These are phyloP conservation scores for Leishmania turanica DNA, from an alignment of 208 protist species.

Conservation along the genomic window DNA sequence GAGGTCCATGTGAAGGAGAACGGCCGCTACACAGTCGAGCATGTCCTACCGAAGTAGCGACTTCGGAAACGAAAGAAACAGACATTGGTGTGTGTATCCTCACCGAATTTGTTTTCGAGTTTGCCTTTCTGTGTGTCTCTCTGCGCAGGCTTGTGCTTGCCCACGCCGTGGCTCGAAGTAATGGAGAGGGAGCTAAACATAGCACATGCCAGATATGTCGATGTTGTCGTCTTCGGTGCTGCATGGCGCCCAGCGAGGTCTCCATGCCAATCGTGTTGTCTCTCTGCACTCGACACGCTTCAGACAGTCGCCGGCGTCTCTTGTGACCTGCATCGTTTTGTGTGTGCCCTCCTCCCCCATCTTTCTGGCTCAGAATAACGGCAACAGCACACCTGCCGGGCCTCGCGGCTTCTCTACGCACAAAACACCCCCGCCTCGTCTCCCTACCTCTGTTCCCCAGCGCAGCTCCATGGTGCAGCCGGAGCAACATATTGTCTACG, in stretches of 20 bases:
- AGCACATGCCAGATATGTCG: too few species aligned
- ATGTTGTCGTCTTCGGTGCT: not conserved
- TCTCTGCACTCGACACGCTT: not conserved
- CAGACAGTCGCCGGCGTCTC: not conserved
- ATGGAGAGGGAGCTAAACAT: not conserved
- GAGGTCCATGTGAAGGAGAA: conserved; percentile 47
- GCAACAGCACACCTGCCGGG: not conserved
- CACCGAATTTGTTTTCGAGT: too few species aligned
- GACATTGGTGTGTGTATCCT: not conserved
- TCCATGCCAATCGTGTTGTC: not conserved
- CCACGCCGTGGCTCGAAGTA: not conserved
- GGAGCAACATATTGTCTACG: conserved; percentile 36
- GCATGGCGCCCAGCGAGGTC: too few species aligned
- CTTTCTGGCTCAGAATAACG: not conserved
- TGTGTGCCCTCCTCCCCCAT: not conserved
- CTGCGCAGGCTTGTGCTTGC: not conserved
- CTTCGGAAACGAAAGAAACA: not conserved
- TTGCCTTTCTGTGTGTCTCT: not conserved
- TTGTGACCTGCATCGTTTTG: not conserved
- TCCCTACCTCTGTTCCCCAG: not conserved
- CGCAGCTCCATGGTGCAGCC: conserved; percentile 18
- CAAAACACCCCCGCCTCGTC: not conserved
- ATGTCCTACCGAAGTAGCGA: conserved; percentile 14
- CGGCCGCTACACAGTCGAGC: conserved; percentile 34
- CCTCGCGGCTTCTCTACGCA: not conserved